Conservation (phyloP, 106 monocot genomes). For the Dendrobium catenatum region DNA sequence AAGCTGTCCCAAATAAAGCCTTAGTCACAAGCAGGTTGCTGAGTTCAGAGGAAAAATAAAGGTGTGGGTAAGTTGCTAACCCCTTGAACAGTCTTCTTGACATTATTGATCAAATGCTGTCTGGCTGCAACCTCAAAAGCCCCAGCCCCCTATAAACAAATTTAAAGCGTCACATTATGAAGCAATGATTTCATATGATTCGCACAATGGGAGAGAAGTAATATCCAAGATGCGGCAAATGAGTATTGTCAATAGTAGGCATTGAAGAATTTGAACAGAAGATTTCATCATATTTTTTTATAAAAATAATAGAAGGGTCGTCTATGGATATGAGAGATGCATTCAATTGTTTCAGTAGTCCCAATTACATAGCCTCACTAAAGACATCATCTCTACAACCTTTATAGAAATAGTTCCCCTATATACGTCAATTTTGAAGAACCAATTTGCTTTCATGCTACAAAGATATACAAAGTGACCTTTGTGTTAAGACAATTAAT, state of each 20-base stretch:
- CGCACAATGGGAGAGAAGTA: neutral
- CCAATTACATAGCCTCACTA: neutral
- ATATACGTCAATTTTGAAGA: neutral
- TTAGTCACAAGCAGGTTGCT: neutral
- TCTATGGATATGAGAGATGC: neutral
- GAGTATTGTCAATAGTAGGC: neutral
- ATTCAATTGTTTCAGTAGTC: neutral
- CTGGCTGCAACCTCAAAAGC: conserved; percentile 33
- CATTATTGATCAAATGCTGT: conserved; percentile 25
- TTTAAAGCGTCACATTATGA: neutral
- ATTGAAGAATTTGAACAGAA: neutral
- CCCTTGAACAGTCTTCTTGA: conserved; percentile 30
- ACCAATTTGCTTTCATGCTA: too few relatives aligned
- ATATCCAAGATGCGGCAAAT: neutral
- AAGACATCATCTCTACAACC: neutral
- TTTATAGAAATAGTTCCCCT: neutral
- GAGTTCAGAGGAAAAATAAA: neutral
- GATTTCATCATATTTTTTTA: neutral
- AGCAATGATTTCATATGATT: neutral
- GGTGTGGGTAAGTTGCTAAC: neutral
- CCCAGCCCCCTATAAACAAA: conserved; percentile 19
- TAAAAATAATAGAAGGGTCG: neutral
- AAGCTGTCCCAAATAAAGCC: too few relatives aligned
- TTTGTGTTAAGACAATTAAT: too few relatives aligned
- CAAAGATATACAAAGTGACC: too few relatives aligned